Conservation (phyloP, 208 protist species). For the Strigomonas oncopelti region DNA sequence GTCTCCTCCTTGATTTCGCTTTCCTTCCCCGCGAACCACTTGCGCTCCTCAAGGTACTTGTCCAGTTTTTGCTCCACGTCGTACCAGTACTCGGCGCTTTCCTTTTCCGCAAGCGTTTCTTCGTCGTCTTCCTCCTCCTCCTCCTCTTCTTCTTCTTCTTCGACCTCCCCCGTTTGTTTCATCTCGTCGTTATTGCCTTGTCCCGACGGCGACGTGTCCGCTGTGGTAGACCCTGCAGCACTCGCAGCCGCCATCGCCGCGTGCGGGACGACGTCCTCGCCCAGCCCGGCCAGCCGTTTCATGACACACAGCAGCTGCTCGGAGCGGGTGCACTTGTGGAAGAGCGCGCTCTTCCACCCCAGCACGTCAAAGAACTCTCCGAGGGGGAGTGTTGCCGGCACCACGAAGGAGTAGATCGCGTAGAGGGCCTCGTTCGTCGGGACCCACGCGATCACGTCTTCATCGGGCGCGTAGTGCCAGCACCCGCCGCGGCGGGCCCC, state of each 20-base stretch:
- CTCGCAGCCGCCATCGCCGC: background rate
- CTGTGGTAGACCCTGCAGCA: too few species aligned
- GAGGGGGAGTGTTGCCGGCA: background rate
- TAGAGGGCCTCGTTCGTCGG: background rate
- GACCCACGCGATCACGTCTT: background rate
- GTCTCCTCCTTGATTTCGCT: conserved; percentile 35
- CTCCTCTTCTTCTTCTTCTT: conserved; percentile 3
- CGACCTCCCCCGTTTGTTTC: background rate
- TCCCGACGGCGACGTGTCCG: background rate
- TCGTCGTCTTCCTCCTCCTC: background rate
- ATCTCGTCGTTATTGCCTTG: background rate
- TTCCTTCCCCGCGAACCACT: conserved; percentile 19
- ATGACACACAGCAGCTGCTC: conserved; percentile 18
- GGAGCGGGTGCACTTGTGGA: background rate
- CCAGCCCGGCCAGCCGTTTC: conserved; percentile 14
- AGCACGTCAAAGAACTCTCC: conserved; percentile 4
- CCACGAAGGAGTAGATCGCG: background rate
- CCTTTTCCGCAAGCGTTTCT: background rate
- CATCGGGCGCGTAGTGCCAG: background rate
- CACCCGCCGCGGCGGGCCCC: background rate
- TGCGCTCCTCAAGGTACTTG: conserved; percentile 24
- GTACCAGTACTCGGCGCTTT: conserved; percentile 26
- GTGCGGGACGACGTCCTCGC: background rate
- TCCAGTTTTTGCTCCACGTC: conserved; percentile 23
- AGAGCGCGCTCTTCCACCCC: conserved; percentile 2